These are phyloP conservation scores for Leccinum olivaceopallidum DNA, from an alignment of 768 basidiomycete genomes.

Conservation along the genomic window DNA sequence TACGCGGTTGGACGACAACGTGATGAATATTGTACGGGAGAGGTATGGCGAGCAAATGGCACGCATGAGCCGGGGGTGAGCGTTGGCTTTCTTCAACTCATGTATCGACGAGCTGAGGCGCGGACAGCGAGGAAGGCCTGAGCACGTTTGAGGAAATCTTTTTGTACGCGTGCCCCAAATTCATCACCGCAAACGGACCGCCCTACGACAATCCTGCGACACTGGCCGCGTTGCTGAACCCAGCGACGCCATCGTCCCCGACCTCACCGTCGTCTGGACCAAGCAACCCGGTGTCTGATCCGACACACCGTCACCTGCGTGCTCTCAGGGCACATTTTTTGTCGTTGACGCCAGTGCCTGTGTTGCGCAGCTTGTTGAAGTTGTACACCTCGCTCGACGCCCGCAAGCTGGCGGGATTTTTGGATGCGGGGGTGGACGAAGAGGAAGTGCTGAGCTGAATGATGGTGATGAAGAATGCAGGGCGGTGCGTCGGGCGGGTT, in stretches of 20 bases:
- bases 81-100: conserved; percentile 16
- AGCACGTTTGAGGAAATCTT: conserved; percentile 60
- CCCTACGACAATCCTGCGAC: conserved; percentile 82
- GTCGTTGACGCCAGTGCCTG: conserved; percentile 76
- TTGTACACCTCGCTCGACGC: conserved; percentile 94
- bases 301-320: conserved; percentile 79
- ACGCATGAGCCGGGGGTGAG: conserved; percentile 84
- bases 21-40: conserved; percentile 90
- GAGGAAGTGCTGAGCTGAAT: conserved; percentile 95
- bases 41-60: conserved; percentile 89
- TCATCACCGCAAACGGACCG: conserved; percentile 92
- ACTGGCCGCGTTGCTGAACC: conserved; percentile 51
- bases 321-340: conserved; percentile 84
- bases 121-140: conserved; percentile 63
- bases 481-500: conserved; percentile 60
- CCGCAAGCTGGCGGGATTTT: conserved; percentile 87
- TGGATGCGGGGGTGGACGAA: conserved; percentile 74
- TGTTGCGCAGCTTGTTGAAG: conserved; percentile 89
- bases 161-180: conserved; percentile 93
- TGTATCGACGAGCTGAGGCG: not conserved
- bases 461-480: conserved; percentile 93
- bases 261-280: conserved; percentile 21
- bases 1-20: conserved; percentile 90
- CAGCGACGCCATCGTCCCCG: conserved; percentile 37
- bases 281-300: conserved; percentile 45